Conservation (phyloP, 1,284 basidiomycete genomes). For the Trichosporon faecale region DNA sequence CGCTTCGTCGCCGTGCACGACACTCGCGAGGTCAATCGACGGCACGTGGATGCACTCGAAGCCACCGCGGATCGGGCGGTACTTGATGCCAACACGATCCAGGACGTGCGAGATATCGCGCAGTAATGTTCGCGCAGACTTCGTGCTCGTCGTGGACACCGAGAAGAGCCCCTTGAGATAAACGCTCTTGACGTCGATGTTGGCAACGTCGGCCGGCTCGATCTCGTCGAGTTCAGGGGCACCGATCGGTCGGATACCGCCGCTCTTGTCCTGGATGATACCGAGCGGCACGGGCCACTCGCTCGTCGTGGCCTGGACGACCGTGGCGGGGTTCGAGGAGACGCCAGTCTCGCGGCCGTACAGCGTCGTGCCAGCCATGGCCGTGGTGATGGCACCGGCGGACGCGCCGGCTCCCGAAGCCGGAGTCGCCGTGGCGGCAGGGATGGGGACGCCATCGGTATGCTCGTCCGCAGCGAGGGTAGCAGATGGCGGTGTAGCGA, state of each 20-base stretch:
- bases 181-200: slow-evolving; percentile 72
- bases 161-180: slow-evolving; percentile 87
- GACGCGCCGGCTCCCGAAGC: slow-evolving; percentile 54
- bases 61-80: slow-evolving; percentile 82
- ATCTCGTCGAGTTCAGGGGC: slow-evolving; percentile 26
- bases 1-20: slow-evolving; percentile 53
- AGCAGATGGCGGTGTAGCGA: not conserved
- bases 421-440: not conserved
- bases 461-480: not conserved
- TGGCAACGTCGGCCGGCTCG: slow-evolving; percentile 28
- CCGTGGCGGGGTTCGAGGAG: slow-evolving; percentile 18
- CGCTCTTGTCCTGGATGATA: slow-evolving; percentile 24
- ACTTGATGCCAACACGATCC: slow-evolving; percentile 90
- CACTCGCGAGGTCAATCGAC: slow-evolving; percentile 79
- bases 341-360: slow-evolving; percentile 29
- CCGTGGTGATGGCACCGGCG: slow-evolving; percentile 38
- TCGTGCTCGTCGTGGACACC: slow-evolving; percentile 94
- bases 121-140: slow-evolving; percentile 74
- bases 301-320: slow-evolving; percentile 25
- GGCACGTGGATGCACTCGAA: slow-evolving; percentile 96
- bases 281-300: slow-evolving; percentile 30
- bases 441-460: slow-evolving; percentile 43
- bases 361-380: slow-evolving; percentile 34
- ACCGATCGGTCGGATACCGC: slow-evolving; percentile 24
- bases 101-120: slow-evolving; percentile 80